phyloP scores from a whole-genome alignment of 306 rosid genomes.

The Vicia sativa region DNA sequence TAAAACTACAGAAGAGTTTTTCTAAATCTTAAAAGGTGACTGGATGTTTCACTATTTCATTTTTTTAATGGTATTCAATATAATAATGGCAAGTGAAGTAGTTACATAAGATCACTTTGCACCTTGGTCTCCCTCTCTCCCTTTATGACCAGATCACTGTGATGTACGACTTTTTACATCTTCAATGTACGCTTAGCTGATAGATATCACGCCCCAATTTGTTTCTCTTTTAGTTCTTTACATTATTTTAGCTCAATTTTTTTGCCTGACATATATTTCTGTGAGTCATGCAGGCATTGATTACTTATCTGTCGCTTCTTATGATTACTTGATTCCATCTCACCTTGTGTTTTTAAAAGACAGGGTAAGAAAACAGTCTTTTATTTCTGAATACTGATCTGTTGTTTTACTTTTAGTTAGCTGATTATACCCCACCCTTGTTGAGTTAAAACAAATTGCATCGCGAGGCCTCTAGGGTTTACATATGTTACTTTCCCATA shows the following conservation, averaged over 20 bases:
- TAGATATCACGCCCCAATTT: slow-evolving; percentile 1
- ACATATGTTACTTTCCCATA: background rate
- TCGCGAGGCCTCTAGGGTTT: slow-evolving; percentile 19
- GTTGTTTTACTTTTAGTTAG: background rate
- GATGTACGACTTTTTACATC: slow-evolving; percentile 9
- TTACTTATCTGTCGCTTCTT: slow-evolving; percentile 53
- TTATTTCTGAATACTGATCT: slow-evolving; percentile 16
- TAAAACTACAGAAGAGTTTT: background rate
- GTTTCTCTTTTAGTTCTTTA: slow-evolving; percentile 8
- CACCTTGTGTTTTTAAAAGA: slow-evolving; percentile 51
- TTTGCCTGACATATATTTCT: slow-evolving; percentile 36
- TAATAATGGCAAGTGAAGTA: slow-evolving; percentile 13
- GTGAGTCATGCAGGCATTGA: slow-evolving; percentile 44
- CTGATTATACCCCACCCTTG: slow-evolving; percentile 19
- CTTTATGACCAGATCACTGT: background rate
- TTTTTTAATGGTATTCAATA: slow-evolving; percentile 21
- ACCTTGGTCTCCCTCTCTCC: slow-evolving; percentile 16
- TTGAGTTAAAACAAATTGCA: slow-evolving; percentile 1
- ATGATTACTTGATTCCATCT: slow-evolving; percentile 47
- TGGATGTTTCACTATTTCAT: slow-evolving; percentile 17
- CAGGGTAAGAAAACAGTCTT: slow-evolving; percentile 41
- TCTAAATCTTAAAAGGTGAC: slow-evolving; percentile 20
- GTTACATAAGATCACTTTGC: slow-evolving; percentile 24
- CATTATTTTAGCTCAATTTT: slow-evolving; percentile 1
- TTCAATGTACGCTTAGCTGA: slow-evolving; percentile 20